These are phyloP conservation scores for Magnusiomyces suaveolens DNA, from an alignment of 1,139 yeast species.

Conservation along the genomic window DNA sequence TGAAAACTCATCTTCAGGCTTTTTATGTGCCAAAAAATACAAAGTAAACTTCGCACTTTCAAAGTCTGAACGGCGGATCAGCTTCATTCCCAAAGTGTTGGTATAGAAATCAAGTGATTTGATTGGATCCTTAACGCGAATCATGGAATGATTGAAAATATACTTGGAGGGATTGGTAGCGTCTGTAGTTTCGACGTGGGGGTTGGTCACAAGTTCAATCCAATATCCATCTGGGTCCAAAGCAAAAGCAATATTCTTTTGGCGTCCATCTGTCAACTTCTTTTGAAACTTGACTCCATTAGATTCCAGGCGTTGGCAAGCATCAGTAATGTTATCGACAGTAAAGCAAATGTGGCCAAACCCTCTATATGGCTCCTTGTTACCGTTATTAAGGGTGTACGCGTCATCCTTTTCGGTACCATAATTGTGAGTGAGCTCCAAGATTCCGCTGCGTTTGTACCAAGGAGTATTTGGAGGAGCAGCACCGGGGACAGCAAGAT, in stretches of 20 bases:
- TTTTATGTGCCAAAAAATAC: constrained; percentile 66
- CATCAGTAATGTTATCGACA: constrained; percentile 63
- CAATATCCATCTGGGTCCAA: constrained; percentile 95
- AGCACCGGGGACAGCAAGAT: constrained; percentile 50
- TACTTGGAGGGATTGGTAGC: constrained; percentile 36
- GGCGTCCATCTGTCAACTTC: constrained; percentile 80
- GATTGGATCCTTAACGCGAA: constrained; percentile 78
- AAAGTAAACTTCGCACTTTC: constrained; percentile 70
- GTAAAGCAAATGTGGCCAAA: constrained; percentile 90
- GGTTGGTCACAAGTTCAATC: constrained; percentile 77
- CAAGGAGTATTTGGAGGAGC: constrained; percentile 40
- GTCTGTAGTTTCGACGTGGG: constrained; percentile 15
- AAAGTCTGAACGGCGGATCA: constrained; percentile 47
- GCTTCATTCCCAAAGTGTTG: constrained; percentile 69
- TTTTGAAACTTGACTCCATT: constrained; percentile 71
- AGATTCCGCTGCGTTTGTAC: constrained; percentile 61
- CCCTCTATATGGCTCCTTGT: constrained; percentile 73
- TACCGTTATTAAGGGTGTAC: constrained; percentile 67
- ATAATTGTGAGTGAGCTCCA: constrained; percentile 76
- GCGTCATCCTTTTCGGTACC: constrained; percentile 57
- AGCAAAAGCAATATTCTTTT: constrained; percentile 84
- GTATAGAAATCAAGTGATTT: constrained; percentile 68
- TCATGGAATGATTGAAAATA: constrained; percentile 84
- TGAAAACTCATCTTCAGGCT: not conserved
- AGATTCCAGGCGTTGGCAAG: constrained; percentile 45